These are phyloP conservation scores for Ramalina intermedia DNA, from an alignment of 495 filamentous ascomycete species.

Conservation along the genomic window DNA sequence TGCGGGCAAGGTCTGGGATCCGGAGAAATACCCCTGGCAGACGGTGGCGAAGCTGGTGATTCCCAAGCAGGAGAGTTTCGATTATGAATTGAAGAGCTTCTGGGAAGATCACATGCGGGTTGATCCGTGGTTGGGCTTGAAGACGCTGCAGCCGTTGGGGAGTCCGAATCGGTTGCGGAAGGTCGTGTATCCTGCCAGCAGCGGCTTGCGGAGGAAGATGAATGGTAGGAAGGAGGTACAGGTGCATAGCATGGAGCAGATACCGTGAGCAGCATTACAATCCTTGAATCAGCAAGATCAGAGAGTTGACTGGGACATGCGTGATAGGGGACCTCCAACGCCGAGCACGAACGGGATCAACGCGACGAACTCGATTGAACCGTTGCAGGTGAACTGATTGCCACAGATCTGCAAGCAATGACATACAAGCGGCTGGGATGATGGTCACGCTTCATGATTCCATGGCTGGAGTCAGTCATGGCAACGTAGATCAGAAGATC, in stretches of 20 bases:
- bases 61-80: slow-evolving; percentile 30
- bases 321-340: slow-evolving; percentile 8
- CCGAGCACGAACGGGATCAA: background rate
- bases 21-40: slow-evolving; percentile 34
- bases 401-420: no score
- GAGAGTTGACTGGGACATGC: background rate
- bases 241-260: slow-evolving; percentile 19
- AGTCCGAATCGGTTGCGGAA: slow-evolving; percentile 29
- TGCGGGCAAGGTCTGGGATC: slow-evolving; percentile 32
- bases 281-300: no score
- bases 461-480: no score
- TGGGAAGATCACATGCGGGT: slow-evolving; percentile 34
- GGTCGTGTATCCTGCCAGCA: slow-evolving; percentile 26
- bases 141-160: slow-evolving; percentile 28
- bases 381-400: slow-evolving; percentile 7
- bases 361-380: background rate
- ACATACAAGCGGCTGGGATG: no score
- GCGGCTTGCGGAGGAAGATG: slow-evolving; percentile 20
- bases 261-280: slow-evolving; percentile 7
- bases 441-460: no score
- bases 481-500: no score
- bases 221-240: slow-evolving; percentile 20
- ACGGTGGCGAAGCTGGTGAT: slow-evolving; percentile 30
- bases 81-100: slow-evolving; percentile 26
- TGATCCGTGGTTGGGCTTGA: slow-evolving; percentile 31